A percentile compares a stretch with the other conserved stretches of the same genome.
These are phyloP conservation scores for Avena eriantha DNA, from an alignment of 176 grass and related monocot species.

Conservation along the genomic window DNA sequence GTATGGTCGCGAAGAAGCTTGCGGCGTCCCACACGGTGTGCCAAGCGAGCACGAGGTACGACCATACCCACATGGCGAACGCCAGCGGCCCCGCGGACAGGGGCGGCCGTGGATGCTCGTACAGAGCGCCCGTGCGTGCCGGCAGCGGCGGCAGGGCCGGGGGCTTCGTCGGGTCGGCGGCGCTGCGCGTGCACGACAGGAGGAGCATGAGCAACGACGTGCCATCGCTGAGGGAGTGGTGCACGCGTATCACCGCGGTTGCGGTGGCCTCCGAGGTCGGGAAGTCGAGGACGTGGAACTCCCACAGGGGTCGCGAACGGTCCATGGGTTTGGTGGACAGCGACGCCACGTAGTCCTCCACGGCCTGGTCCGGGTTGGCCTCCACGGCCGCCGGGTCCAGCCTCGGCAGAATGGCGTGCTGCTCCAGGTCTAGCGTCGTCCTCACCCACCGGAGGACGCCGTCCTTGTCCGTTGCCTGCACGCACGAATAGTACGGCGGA, in stretches of 20 bases:
- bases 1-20: slow-evolving; percentile 49
- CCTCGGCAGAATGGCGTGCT: slow-evolving; percentile 63
- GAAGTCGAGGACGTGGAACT: slow-evolving; percentile 85
- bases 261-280: slow-evolving; percentile 62
- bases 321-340: slow-evolving; percentile 64
- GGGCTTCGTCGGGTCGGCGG: neutral
- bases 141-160: slow-evolving; percentile 54
- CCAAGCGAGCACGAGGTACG: slow-evolving; percentile 60
- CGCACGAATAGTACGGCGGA: no score
- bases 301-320: slow-evolving; percentile 67
- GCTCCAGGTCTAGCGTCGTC: slow-evolving; percentile 56
- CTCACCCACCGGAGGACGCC: slow-evolving; percentile 54
- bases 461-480: slow-evolving; percentile 49
- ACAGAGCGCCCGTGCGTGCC: slow-evolving; percentile 42
- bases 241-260: no score
- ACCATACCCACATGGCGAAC: slow-evolving; percentile 44
- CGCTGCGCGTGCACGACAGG: no score
- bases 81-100: slow-evolving; percentile 32
- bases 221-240: no score
- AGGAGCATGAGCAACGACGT: no score
- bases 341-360: slow-evolving; percentile 80
- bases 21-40: slow-evolving; percentile 60
- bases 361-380: slow-evolving; percentile 47
- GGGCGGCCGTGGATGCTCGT: slow-evolving; percentile 34
- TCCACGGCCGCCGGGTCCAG: slow-evolving; percentile 39